These are phyloP conservation scores for Lachnellula subtilissima DNA, from an alignment of 2,329 filamentous ascomycete species.

Conservation along the genomic window DNA sequence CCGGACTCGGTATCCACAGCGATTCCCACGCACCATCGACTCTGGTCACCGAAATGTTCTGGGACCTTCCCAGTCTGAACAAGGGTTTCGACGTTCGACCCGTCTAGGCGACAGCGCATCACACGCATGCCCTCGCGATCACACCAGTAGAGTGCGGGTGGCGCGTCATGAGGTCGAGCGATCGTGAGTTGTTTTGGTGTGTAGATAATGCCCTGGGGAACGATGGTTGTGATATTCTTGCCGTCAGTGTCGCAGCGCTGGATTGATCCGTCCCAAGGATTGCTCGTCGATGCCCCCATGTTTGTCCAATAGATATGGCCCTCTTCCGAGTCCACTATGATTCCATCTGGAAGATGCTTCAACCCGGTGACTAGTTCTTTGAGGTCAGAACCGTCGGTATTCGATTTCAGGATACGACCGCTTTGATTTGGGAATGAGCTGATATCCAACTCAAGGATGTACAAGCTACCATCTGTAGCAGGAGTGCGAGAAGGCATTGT, in stretches of 20 bases:
- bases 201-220: conserved; percentile 41
- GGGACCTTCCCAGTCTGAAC: conserved; percentile 17
- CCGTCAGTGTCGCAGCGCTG: conserved; percentile 41
- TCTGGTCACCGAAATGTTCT: conserved; percentile 10
- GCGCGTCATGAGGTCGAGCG: conserved; percentile 8
- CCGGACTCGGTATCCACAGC: conserved; percentile 38
- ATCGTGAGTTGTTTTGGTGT: conserved; percentile 44
- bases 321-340: conserved; percentile 33
- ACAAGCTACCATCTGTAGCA: no score
- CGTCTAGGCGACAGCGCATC: conserved; percentile 37
- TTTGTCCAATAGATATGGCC: conserved; percentile 45
- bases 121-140: conserved; percentile 43
- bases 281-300: conserved; percentile 38
- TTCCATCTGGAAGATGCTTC: conserved; percentile 39
- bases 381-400: no score
- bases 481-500: no score
- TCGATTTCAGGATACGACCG: no score
- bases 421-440: no score
- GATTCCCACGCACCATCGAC: conserved; percentile 52
- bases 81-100: conserved; percentile 34
- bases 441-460: no score
- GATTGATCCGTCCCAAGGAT: conserved; percentile 11
- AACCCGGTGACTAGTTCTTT: no score
- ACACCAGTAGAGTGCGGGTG: conserved; percentile 35
- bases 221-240: conserved; percentile 37